phyloP scores from a whole-genome alignment of 257 asterid genomes.

The Primulina tabacum region DNA sequence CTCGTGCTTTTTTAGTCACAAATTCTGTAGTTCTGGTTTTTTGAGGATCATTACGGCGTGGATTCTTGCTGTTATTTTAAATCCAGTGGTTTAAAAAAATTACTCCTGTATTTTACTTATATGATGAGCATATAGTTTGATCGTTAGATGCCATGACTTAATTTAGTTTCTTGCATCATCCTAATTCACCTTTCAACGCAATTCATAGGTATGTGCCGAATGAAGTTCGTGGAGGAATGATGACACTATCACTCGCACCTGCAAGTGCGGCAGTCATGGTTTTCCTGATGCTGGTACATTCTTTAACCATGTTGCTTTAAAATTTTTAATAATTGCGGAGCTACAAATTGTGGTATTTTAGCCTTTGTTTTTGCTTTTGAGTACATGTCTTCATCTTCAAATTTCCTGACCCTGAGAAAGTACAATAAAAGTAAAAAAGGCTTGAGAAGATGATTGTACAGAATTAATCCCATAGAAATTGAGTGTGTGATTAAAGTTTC shows the following conservation, averaged over 20 bases:
- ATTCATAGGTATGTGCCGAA: conserved; percentile 78
- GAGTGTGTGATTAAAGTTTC: background rate
- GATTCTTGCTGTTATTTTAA: background rate
- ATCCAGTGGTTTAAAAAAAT: background rate
- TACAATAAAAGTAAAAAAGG: background rate
- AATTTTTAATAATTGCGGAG: background rate
- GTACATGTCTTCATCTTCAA: background rate
- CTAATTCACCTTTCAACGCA: conserved; percentile 18
- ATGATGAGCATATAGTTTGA: background rate
- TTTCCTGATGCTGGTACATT: conserved; percentile 60
- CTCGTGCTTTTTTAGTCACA: background rate
- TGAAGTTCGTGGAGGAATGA: conserved; percentile 93
- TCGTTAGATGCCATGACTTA: background rate
- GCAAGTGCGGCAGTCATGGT: conserved; percentile 61
- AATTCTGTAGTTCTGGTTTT: background rate
- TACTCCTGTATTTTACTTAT: background rate
- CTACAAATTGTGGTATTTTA: too few relatives aligned
- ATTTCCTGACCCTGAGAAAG: background rate
- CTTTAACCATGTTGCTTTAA: conserved; percentile 14
- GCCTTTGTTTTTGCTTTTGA: background rate
- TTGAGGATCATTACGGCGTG: background rate
- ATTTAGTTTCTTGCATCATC: background rate
- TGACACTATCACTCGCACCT: conserved; percentile 69
- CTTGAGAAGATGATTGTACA: background rate
- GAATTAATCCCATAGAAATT: background rate